Evolutionary conservation across 1,284 basidiomycete genomes (phyloP).

Genomic region (Malassezia globosa): DNA sequence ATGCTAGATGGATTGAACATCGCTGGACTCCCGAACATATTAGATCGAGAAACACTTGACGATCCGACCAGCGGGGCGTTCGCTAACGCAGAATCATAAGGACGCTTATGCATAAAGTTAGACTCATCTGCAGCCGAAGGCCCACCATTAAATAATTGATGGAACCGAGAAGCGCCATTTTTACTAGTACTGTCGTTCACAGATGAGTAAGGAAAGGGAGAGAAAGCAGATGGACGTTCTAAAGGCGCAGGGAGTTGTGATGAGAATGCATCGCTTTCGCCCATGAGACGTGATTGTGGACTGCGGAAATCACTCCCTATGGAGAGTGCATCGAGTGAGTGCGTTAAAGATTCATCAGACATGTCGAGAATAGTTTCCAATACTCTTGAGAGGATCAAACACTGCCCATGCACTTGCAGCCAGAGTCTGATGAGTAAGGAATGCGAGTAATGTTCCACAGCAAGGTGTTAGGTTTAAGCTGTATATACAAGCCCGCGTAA

Average conservation of each 20-base stretch:
- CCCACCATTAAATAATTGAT: background rate
- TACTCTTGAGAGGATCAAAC: too few relatives aligned
- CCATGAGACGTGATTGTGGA: too few relatives aligned
- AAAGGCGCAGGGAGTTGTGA: background rate
- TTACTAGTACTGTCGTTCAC: background rate
- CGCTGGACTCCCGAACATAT: background rate
- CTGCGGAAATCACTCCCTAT: background rate
- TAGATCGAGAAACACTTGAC: background rate
- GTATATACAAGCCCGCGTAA: too few relatives aligned
- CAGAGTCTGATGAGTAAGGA: too few relatives aligned
- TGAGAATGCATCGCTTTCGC: background rate
- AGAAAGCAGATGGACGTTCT: background rate
- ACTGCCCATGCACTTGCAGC: too few relatives aligned
- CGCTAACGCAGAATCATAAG: background rate
- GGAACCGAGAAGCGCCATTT: slow-evolving; percentile 10
- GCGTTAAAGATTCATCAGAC: slow-evolving; percentile 11
- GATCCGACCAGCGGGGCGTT: background rate
- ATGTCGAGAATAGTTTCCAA: too few relatives aligned
- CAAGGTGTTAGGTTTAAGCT: too few relatives aligned
- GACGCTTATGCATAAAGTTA: background rate
- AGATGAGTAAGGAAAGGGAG: background rate
- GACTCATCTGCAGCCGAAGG: background rate
- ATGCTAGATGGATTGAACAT: background rate
- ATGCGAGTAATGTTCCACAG: too few relatives aligned
- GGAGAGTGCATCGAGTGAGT: slow-evolving; percentile 8